Percentiles rank a stretch among this genome's conserved stretches.
Conservation (phyloP, 1,139 yeast genomes). For the Candida labiduridarum region DNA sequence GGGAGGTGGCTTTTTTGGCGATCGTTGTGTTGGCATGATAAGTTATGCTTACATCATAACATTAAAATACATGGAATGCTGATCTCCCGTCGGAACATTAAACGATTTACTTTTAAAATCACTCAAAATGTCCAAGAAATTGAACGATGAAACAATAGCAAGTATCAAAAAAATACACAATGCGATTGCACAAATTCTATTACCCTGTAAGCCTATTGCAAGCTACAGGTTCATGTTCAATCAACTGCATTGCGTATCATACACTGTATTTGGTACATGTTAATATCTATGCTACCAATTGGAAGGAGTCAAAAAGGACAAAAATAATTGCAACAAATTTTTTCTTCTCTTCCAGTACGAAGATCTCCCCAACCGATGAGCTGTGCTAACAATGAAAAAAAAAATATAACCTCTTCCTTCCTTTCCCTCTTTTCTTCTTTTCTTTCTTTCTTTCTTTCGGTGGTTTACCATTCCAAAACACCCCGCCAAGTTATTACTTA, state of each 20-base stretch:
- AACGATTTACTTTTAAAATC: neutral
- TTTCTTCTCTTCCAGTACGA: neutral
- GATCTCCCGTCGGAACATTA: neutral
- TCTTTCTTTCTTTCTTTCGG: conserved; percentile 7
- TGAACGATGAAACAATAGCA: neutral
- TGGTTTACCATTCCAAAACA: conserved; percentile 5
- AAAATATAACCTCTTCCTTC: neutral
- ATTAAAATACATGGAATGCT: neutral
- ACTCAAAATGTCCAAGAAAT: neutral
- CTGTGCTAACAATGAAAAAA: neutral
- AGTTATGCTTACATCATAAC: neutral
- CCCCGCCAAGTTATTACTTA: neutral
- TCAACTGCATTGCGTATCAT: too few species aligned
- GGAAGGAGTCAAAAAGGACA: neutral
- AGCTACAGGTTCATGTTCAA: too few species aligned
- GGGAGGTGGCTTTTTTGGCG: neutral
- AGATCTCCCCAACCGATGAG: conserved; percentile 3
- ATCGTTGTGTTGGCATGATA: neutral
- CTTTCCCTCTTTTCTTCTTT: neutral
- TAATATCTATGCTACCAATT: conserved; percentile 4
- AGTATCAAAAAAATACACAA: too few species aligned
- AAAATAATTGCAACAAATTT: neutral
- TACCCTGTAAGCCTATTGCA: too few species aligned
- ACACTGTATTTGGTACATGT: too few species aligned
- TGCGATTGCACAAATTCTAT: too few species aligned